Evolutionary conservation across 2,329 filamentous ascomycete species (phyloP), one percentile per base, ranked within the genome.

Genomic region (Mycosphaerelloides madeirae): DNA sequence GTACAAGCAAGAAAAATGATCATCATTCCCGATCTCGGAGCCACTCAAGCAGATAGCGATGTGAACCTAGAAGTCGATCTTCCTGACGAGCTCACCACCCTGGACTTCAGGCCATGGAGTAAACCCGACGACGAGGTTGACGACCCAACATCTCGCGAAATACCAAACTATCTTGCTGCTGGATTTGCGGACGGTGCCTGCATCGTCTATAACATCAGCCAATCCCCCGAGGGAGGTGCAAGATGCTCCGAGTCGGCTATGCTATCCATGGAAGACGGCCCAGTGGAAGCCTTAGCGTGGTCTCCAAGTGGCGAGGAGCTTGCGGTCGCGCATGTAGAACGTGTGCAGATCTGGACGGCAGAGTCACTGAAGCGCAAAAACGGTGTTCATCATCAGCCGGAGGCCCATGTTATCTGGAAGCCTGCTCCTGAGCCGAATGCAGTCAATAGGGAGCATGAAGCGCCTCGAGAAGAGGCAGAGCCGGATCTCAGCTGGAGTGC

Each of bases 401-500:
- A 55, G 7, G 38, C 54, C 5, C 32, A 55, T 1, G 46, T 64
- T 1, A 58, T 54, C 1, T 65, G 61, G 61, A 54, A 59, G 20
- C 54, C 57, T 8, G 49, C 53, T 20, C 35, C 47, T 6, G 51
- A 53, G 15, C 36, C 29, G 6, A 46, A 46, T 29, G 52, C 32
- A 39, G 47, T 28, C 31, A 49, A 50, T 12, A 46, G 48, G 32
- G 54, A 43, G 9, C 42, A 54, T 12, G 50, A 52, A 12, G 48
- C 54, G 19, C 22, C n/a, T n/a, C n/a, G 9, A 25, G 54, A 48
- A 16, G 37, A 56, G 15, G 41, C 44, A 28, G 51, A 54, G 16
- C 38, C 42, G 12, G 58, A 57, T 49, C 60, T 79, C 40, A 68
- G 67, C 22, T 79, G 76, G 76, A 75, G 76, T 57, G 65, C 65